Conservation (phyloP, 768 basidiomycete species). For the Lentinula sp. region DNA sequence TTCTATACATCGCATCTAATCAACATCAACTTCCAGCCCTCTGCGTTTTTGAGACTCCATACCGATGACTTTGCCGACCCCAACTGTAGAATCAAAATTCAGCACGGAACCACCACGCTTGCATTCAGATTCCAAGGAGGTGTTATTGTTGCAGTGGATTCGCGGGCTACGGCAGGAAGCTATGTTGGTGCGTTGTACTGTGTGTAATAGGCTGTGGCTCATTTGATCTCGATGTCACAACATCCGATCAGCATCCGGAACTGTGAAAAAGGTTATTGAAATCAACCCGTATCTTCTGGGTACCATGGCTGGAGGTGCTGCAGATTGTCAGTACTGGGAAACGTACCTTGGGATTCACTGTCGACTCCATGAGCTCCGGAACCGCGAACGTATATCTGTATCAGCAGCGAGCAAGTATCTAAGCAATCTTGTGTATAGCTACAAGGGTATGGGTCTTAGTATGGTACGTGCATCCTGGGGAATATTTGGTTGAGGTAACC, state of each 20-base stretch:
- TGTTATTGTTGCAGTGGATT: slow-evolving; percentile 99
- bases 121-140: slow-evolving; percentile 97
- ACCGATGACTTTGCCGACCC: slow-evolving; percentile 96
- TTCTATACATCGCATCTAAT: not conserved
- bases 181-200: slow-evolving; percentile 71
- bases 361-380: slow-evolving; percentile 92
- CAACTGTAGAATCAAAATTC: slow-evolving; percentile 93
- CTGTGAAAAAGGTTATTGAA: slow-evolving; percentile 99
- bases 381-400: slow-evolving; percentile 95
- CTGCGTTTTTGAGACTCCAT: slow-evolving; percentile 85
- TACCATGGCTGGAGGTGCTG: slow-evolving; percentile 99
- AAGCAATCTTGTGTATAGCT: slow-evolving; percentile 93
- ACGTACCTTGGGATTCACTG: slow-evolving; percentile 99
- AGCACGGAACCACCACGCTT: slow-evolving; percentile 96
- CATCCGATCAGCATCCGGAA: slow-evolving; percentile 72
- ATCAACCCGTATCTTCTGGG: slow-evolving; percentile 99
- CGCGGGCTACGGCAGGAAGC: slow-evolving; percentile 93
- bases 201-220: not conserved
- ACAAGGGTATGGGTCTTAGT: slow-evolving; percentile 98
- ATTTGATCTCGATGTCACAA: slow-evolving; percentile 4
- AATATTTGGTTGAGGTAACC: too few relatives aligned
- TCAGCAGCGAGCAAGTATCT: slow-evolving; percentile 99
- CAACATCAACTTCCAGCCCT: slow-evolving; percentile 49
- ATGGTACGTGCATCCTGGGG: slow-evolving; percentile 59
- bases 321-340: slow-evolving; percentile 97